Conservation (phyloP, 345 rosid species). For the Populus euphratica region DNA sequence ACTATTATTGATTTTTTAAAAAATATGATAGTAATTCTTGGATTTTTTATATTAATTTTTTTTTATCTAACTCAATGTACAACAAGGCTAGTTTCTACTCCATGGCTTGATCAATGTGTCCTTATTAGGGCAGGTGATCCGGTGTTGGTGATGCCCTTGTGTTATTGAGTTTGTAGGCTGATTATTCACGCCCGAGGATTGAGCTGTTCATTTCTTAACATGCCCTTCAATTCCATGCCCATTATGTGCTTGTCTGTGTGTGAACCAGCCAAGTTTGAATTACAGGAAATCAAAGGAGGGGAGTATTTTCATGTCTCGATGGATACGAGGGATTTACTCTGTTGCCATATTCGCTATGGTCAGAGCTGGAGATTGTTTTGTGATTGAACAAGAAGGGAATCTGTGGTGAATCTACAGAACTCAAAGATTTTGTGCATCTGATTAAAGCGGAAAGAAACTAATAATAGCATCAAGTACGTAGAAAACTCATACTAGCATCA, state of each 20-base stretch:
- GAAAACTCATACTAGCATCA: not conserved
- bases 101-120: not conserved
- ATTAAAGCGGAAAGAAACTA: not conserved
- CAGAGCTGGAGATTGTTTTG: no score
- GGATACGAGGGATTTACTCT: not conserved
- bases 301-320: not conserved
- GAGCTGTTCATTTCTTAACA: not conserved
- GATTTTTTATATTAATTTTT: no score
- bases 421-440: not conserved
- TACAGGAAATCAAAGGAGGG: not conserved
- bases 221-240: not conserved
- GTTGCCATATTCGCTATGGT: not conserved
- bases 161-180: not conserved
- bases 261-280: not conserved
- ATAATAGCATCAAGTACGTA: not conserved
- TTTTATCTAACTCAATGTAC: no score
- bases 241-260: not conserved
- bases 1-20: no score
- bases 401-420: not conserved
- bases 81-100: not conserved
- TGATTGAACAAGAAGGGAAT: no score
- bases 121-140: not conserved
- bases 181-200: not conserved
- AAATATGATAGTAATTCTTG: no score
- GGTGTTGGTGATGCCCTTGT: not conserved